Percentiles rank a stretch among this genome's conserved stretches.
Conservation (phyloP, 306 rosid genomes). For the Alnus rubra region DNA sequence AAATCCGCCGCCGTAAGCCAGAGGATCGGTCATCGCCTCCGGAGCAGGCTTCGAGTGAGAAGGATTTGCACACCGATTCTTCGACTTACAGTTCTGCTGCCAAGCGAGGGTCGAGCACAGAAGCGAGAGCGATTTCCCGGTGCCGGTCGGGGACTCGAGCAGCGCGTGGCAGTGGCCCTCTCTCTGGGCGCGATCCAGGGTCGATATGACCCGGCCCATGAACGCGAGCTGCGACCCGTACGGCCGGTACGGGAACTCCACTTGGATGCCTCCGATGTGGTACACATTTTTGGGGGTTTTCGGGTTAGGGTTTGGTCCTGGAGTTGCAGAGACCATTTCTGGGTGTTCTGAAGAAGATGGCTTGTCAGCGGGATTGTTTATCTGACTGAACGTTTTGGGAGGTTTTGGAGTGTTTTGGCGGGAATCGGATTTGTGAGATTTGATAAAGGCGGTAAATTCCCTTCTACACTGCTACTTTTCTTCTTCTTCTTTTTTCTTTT, state of each 20-base stretch:
- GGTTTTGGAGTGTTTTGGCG: conserved; percentile 22
- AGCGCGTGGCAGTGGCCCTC: conserved; percentile 92
- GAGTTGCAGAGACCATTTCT: conserved; percentile 48
- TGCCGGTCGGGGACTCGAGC: conserved; percentile 94
- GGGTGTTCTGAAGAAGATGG: not conserved
- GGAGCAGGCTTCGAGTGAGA: conserved; percentile 51
- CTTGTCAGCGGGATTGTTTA: not conserved
- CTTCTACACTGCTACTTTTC: not conserved
- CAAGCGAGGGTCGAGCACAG: conserved; percentile 89
- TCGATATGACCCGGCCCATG: conserved; percentile 86
- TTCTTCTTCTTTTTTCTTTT: too few species aligned
- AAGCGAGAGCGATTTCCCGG: conserved; percentile 93
- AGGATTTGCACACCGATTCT: conserved; percentile 28
- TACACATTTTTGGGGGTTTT: conserved; percentile 52
- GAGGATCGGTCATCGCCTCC: conserved; percentile 62
- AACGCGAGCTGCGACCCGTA: conserved; percentile 87
- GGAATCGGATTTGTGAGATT: conserved; percentile 24
- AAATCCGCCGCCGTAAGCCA: conserved; percentile 79
- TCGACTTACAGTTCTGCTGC: conserved; percentile 61
- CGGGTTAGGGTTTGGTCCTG: conserved; percentile 34
- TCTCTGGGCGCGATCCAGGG: conserved; percentile 76
- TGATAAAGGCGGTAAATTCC: conserved; percentile 5
- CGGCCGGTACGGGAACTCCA: conserved; percentile 87
- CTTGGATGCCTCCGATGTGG: conserved; percentile 81
- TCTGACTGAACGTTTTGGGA: not conserved